phyloP scores from a whole-genome alignment of 768 basidiomycete species.

The Goffeauzyma gilvescens region DNA sequence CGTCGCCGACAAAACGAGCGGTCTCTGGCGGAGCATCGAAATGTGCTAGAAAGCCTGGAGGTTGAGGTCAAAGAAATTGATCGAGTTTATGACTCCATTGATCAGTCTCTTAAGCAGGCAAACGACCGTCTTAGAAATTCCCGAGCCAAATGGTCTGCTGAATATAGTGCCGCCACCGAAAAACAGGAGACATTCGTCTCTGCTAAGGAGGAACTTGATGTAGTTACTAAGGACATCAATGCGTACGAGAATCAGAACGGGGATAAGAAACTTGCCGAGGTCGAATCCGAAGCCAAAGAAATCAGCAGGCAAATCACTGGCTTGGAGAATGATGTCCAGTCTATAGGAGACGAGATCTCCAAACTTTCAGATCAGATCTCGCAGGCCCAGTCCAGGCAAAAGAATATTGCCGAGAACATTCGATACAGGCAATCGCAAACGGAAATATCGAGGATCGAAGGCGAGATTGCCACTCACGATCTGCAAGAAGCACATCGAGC shows the following conservation, averaged over 20 bases:
- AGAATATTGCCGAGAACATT: slow-evolving; percentile 49
- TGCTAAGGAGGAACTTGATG: too few relatives aligned
- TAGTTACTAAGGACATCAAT: too few relatives aligned
- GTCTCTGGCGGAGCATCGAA: too few relatives aligned
- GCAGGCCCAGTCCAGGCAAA: slow-evolving; percentile 7
- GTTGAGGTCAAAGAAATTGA: too few relatives aligned
- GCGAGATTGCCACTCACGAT: slow-evolving; percentile 54
- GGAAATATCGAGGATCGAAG: slow-evolving; percentile 49
- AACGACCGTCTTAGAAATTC: too few relatives aligned
- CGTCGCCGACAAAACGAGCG: too few relatives aligned
- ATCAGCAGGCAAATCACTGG: background rate
- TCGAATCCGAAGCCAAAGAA: background rate
- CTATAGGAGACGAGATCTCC: slow-evolving; percentile 1
- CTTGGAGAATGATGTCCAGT: background rate
- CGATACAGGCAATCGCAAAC: slow-evolving; percentile 49
- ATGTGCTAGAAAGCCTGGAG: too few relatives aligned
- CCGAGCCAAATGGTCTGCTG: too few relatives aligned
- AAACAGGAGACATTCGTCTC: too few relatives aligned
- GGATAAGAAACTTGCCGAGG: background rate
- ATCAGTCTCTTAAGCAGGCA: too few relatives aligned
- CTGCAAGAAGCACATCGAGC: slow-evolving; percentile 73
- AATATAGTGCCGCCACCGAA: too few relatives aligned
- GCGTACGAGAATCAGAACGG: slow-evolving; percentile 1
- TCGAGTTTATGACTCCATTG: too few relatives aligned
- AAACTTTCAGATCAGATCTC: slow-evolving; percentile 3